Evolutionary conservation across 176 grass and related monocot species (phyloP), one percentile per base, ranked within the genome.

Genomic region (Lolium perenne): DNA sequence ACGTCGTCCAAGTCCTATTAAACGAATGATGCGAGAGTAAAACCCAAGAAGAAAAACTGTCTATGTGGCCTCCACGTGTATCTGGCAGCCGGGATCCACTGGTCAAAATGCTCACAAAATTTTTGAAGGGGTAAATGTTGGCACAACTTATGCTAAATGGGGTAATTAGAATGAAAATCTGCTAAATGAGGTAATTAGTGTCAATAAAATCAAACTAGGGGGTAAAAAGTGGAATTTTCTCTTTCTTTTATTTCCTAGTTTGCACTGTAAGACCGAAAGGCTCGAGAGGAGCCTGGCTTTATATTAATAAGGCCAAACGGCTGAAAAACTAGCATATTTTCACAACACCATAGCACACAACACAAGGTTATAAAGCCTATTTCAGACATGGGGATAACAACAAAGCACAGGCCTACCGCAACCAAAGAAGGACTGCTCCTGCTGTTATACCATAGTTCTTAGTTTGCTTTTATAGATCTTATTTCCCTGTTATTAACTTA

Each of bases 401-500:
- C 18, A 59, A 59, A 58, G 56, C 20, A 8, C 18, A 58, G 18
- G 56, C 56, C 56, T 59, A 21, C 8, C 7, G 56, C 56, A 21
- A 59, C 7, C 56, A 59, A 59, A 59, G 2, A 7, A 21, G 18
- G 56, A 21, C 32, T 35, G 32, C 32, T 29, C 29, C 29, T 29
- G 29, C 29, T 29, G 29, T 29, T 29, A 29, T 29, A 29, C 29
- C 57, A 60, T 60, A 21, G 57, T 13, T 50, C 15, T 25, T 4
- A 10, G 6, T 29, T 26, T 62, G 21, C 54, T 14, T 1, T 83
- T 82, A 11, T 49, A 47, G 46, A 65, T 59, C 18, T 76, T 63
- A 38, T 77, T 62, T 86, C 13, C 67, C 38, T 54, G 67, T 61
- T 73, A 72, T 38, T 63, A 80, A 75, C 48, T 57, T 68, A 50